Percentiles rank a stretch among this genome's conserved stretches.
phyloP scores from a whole-genome alignment of 108 stramenopile species.

The Cyclotella kingstonii region DNA sequence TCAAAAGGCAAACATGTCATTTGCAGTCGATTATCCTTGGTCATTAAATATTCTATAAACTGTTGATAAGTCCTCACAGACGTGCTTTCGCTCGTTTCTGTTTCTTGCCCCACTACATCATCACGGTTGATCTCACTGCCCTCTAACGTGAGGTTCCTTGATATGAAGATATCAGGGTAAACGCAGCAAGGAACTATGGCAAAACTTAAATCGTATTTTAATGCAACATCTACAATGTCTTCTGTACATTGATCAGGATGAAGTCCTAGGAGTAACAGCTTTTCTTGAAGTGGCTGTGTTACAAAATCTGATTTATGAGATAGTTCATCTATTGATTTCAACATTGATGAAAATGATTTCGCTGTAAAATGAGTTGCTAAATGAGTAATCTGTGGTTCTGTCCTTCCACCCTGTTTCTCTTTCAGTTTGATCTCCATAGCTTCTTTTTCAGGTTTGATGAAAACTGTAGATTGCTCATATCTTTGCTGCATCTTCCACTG shows the following conservation, averaged over 20 bases:
- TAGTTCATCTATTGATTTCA: neutral
- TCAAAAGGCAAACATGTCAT: constrained; percentile 53
- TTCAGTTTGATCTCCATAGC: neutral
- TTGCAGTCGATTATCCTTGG: constrained; percentile 53
- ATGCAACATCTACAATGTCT: constrained; percentile 66
- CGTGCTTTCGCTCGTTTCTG: neutral
- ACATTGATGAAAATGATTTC: neutral
- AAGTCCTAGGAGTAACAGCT: constrained; percentile 54
- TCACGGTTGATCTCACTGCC: neutral
- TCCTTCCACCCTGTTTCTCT: constrained; percentile 3
- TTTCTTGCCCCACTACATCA: neutral
- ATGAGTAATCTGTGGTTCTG: constrained; percentile 1
- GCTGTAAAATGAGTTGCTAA: constrained; percentile 12
- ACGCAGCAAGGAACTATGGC: constrained; percentile 74
- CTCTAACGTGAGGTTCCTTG: constrained; percentile 11
- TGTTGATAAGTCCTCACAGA: constrained; percentile 55
- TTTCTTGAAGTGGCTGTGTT: neutral
- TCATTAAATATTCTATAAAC: constrained; percentile 55
- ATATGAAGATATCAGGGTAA: constrained; percentile 58
- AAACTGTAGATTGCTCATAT: constrained; percentile 13
- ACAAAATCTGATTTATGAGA: neutral
- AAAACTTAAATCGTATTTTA: constrained; percentile 43
- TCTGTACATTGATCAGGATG: constrained; percentile 75
- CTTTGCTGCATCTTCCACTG: constrained; percentile 21
- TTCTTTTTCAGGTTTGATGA: too few species aligned